Evolutionary conservation across 139 green algal species (phyloP), one percentile per base, ranked within the genome.

Genomic region (Coelastrella sp.): DNA sequence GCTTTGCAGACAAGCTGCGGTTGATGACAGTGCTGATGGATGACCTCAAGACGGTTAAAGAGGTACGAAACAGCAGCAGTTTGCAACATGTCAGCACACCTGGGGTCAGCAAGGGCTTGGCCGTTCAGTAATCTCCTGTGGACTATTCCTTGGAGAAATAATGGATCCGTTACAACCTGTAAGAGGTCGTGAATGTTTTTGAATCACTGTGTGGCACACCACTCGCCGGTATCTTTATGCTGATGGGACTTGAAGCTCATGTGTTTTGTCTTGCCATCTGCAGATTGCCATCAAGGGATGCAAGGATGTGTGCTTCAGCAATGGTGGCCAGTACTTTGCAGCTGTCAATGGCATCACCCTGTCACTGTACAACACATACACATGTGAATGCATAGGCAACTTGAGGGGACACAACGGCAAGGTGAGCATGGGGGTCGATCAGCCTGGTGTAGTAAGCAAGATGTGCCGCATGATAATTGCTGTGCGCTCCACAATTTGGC

Each of bases 1-100:
- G 97, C 0, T 98, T 98, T 93, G 93, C 94, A 2, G 97, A 99
- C 95, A 98, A 98, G 95, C 94, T 99, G 87, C 95, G 97, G 22
- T 94, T 99, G 32, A 96, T 98, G 92, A 95, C 95, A 11, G 93
- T 99, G 19, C 93, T 98, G 20, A 96, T 98, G 92, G 96, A 98
- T 89, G 96, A 97, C 86, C 89, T 98, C 56, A 94, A 93, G 89
- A 87, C 75, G 0, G 82, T 96, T 73, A 96, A 95, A 84, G 93
- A 96, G 92, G 83, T 88, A n/a, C n/a, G n/a, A n/a, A n/a, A n/a
- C n/a, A 47, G 22, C n/a, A 6, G 78, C 7, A 6, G 8, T 77
- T 47, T 47, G 71, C 71, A 22, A 23, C 11, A 77, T 32, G 5
- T 13, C 8, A 47, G 71, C 71, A 47, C 16, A 8, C n/a, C 14